Evolutionary conservation across 2,329 filamentous ascomycete species (phyloP).

Genomic region (Diplodia sapinea): DNA sequence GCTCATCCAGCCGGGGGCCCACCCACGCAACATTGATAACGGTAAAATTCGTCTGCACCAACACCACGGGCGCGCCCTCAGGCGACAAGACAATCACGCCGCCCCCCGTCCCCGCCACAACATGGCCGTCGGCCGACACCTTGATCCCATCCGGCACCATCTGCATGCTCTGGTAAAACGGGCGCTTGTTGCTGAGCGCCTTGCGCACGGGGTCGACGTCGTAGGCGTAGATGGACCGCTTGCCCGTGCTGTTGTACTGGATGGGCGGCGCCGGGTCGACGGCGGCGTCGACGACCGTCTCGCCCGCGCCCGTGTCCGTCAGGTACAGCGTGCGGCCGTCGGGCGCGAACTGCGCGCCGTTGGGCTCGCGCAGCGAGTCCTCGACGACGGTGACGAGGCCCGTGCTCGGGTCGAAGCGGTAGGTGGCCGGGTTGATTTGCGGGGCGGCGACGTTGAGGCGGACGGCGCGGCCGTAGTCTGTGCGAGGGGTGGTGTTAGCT

Average conservation of each 20-base stretch:
- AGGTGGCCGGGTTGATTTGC: constrained; percentile 37
- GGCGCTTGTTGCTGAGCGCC: background rate
- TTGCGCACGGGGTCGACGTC: background rate
- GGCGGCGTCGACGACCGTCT: background rate
- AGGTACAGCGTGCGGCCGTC: constrained; percentile 12
- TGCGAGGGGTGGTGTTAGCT: constrained; percentile 48
- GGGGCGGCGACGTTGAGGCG: constrained; percentile 38
- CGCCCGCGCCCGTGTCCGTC: background rate
- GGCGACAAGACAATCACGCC: background rate
- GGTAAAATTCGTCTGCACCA: constrained; percentile 15
- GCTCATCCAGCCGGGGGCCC: background rate
- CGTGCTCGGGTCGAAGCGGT: constrained; percentile 57
- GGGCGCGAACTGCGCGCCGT: constrained; percentile 24
- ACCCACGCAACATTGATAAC: background rate
- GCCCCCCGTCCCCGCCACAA: background rate
- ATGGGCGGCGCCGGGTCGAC: background rate
- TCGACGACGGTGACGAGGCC: constrained; percentile 7
- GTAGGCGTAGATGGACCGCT: constrained; percentile 2
- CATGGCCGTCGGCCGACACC: background rate
- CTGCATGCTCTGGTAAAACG: background rate
- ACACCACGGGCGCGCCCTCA: background rate
- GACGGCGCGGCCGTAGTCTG: constrained; percentile 44
- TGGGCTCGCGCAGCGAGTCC: constrained; percentile 6
- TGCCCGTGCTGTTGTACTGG: constrained; percentile 4
- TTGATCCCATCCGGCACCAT: constrained; percentile 1